Percentiles rank a stretch among this genome's conserved stretches.
Conservation (phyloP, 2,329 filamentous ascomycete species). For the Aureobasidium lini region DNA sequence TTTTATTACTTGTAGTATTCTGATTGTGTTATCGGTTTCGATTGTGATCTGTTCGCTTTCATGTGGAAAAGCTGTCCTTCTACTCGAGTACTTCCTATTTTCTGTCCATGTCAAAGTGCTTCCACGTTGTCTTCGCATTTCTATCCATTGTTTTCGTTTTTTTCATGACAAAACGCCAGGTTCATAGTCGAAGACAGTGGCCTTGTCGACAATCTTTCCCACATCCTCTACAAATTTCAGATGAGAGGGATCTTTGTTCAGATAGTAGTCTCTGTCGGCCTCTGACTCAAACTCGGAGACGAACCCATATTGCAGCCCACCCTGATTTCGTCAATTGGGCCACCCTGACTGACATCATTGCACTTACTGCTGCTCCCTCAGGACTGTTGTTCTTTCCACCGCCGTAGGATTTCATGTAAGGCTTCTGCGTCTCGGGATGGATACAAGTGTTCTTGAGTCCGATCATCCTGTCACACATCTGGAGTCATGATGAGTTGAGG, state of each 20-base stretch:
- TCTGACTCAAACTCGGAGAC: constrained; percentile 57
- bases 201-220: constrained; percentile 43
- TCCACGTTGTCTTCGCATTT: too few species aligned
- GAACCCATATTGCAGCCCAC: constrained; percentile 61
- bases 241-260: constrained; percentile 58
- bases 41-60: too few species aligned
- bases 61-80: too few species aligned
- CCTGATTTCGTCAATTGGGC: constrained; percentile 27
- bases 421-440: constrained; percentile 49
- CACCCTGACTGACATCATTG: not conserved
- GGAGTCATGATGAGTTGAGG: not conserved
- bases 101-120: too few species aligned
- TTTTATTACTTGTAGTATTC: too few species aligned
- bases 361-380: constrained; percentile 52
- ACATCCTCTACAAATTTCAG: constrained; percentile 50
- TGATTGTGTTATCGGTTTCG: too few species aligned
- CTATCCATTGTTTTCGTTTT: too few species aligned
- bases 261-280: constrained; percentile 62
- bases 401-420: constrained; percentile 52
- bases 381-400: constrained; percentile 57
- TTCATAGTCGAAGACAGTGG: constrained; percentile 54
- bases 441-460: constrained; percentile 51
- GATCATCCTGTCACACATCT: constrained; percentile 53
- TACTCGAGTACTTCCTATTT: too few species aligned
- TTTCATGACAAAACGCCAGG: constrained; percentile 40